Evolutionary conservation across 495 filamentous ascomycete species (phyloP).

Genomic region (Staphylotrichum tortipilum): DNA sequence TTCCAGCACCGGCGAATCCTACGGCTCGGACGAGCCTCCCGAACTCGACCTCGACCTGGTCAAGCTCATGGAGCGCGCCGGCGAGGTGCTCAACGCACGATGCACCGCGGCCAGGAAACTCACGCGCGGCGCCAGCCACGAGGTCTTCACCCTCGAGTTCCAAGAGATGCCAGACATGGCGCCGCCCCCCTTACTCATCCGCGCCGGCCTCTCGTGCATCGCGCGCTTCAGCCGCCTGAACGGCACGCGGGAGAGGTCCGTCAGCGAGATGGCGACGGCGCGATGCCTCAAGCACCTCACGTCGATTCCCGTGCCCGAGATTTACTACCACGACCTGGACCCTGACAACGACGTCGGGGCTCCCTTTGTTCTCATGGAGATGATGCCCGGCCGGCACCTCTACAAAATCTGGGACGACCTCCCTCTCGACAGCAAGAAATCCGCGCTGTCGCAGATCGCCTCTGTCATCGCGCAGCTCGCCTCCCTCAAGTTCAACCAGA

Average conservation of each 20-base stretch:
- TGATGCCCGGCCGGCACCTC: neutral
- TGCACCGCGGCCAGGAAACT: neutral
- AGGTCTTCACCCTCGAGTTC: neutral
- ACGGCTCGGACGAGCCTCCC: conserved; percentile 2
- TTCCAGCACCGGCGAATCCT: neutral
- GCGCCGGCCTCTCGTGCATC: neutral
- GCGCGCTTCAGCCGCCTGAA: neutral
- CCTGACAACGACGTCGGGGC: neutral
- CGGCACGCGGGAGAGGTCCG: neutral
- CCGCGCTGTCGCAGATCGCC: neutral
- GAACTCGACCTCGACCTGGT: neutral
- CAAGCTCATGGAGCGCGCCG: neutral
- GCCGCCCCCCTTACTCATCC: neutral
- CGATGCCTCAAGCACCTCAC: conserved; percentile 1
- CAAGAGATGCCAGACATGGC: neutral
- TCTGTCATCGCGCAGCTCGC: neutral
- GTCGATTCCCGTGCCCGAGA: neutral
- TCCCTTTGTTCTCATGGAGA: neutral
- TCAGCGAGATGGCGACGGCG: conserved; percentile 3
- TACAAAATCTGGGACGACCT: neutral
- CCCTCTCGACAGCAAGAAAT: neutral
- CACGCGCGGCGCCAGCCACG: conserved; percentile 1
- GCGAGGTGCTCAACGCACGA: neutral
- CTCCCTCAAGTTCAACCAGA: conserved; percentile 1
- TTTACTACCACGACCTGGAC: neutral